Conservation (phyloP, 768 basidiomycete genomes). For the Calocybe indica region DNA sequence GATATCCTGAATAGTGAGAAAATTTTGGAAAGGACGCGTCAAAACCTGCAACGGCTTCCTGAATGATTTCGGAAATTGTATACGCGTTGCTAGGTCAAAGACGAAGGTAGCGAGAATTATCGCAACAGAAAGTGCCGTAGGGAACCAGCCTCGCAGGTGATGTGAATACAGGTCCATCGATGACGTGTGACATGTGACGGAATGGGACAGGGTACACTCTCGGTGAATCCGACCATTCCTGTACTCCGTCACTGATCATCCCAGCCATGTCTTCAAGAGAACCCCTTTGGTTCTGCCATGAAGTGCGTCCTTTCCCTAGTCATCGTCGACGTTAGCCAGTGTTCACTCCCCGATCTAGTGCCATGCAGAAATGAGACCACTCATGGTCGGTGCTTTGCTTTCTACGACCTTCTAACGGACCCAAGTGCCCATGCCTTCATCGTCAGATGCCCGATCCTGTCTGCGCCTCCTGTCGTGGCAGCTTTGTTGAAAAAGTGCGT, state of each 20-base stretch:
- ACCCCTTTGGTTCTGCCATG: conserved; percentile 76
- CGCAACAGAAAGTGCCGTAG: neutral
- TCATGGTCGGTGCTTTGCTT: conserved; percentile 52
- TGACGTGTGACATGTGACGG: no score
- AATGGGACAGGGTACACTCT: no score
- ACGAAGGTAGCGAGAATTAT: conserved; percentile 11
- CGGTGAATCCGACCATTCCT: neutral
- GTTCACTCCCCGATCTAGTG: conserved; percentile 46
- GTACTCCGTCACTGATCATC: conserved; percentile 7
- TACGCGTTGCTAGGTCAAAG: conserved; percentile 18
- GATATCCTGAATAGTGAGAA: conserved; percentile 47
- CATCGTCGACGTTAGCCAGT: neutral
- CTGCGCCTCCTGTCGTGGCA: conserved; percentile 76
- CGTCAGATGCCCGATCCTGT: conserved; percentile 71
- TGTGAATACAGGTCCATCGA: no score
- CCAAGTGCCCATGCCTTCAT: conserved; percentile 6
- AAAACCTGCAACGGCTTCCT: conserved; percentile 14
- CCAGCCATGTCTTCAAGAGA: conserved; percentile 60
- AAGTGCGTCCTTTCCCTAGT: conserved; percentile 33
- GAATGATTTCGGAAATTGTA: conserved; percentile 21
- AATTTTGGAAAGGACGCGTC: conserved; percentile 43
- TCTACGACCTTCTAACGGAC: neutral
- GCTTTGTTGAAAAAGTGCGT: conserved; percentile 77
- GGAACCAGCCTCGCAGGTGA: neutral
- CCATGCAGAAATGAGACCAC: conserved; percentile 80